Base-by-base conservation (phyloP, 768 basidiomycete species). In the Cyclocybe cylindracea region DNA sequence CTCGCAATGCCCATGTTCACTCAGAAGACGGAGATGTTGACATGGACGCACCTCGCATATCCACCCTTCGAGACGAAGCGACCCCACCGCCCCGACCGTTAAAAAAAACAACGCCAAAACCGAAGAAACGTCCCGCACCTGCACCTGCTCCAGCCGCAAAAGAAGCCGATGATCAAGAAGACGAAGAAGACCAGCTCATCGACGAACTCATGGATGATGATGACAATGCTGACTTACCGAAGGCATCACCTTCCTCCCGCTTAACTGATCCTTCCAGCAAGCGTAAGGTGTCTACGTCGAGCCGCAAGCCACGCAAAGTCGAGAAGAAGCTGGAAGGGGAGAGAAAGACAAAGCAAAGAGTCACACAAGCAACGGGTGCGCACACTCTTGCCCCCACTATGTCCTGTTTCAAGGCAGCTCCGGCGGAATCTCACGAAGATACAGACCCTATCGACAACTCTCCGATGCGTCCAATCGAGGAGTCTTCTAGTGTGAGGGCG, bases 11-110 rank as follows among this genome's bases (percentile, higher is more conserved):
- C 52, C 51, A 63, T 46, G 59, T 57, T 58, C 62, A 64, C 61
- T 58, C 67, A 19, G 73, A 73, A 71, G 74, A 76, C 63, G 69
- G 74, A 38, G 79, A 80, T 61, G 67, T 77, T 42, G 77, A 80
- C 58, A 89, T 91, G 87, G 90, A 91, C 36, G 87, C 89, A 33
- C 90, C 90, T 35, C 84, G 84, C 58, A 91, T 92, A 48, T 91
- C 89, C 19, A 91, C 85, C 29, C 79, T 91, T 33, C 77, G 75
- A 33, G 87, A 90, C 43, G 89, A 91, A 53, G 78, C 79, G 9
- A 80, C 80, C n/a, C 87, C 88, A 44, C 85, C 89, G 11, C 86
- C 85, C 3, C 58, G 50, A 39, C 51, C 53, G 31, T 60, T 39
- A 41, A 61, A 57, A 57, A 66, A 58, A 54, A 49, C 44, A 37